phyloP scores from a whole-genome alignment of 345 rosid genomes.

The Pugionium dolabratum region DNA sequence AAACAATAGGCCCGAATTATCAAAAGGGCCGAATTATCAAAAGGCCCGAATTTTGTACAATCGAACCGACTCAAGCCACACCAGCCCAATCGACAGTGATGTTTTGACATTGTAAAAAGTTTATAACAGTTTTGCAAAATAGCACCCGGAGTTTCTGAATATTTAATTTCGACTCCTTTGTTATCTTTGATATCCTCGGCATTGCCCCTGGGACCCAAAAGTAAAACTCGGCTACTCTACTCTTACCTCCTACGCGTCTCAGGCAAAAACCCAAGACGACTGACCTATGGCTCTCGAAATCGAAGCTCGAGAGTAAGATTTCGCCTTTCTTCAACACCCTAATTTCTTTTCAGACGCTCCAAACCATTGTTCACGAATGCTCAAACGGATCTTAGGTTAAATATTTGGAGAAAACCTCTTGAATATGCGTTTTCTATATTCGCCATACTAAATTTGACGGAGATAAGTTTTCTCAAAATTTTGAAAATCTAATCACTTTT shows the following conservation, averaged over 20 bases:
- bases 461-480: not conserved
- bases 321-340: not conserved
- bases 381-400: conserved; percentile 32
- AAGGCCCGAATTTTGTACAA: too few species aligned
- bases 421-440: not conserved
- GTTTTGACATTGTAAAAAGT: too few species aligned
- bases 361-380: conserved; percentile 21
- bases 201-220: not conserved
- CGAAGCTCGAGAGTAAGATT: conserved; percentile 92
- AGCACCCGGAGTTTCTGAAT: not conserved
- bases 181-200: not conserved
- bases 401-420: not conserved
- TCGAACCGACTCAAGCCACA: too few species aligned
- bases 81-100: too few species aligned
- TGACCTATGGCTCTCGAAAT: conserved; percentile 80
- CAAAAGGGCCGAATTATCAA: too few species aligned
- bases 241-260: conserved; percentile 13
- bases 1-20: too few species aligned
- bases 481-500: not conserved
- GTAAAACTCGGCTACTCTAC: conserved; percentile 9
- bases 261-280: conserved; percentile 24
- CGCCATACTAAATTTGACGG: not conserved
- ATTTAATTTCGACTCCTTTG: not conserved
- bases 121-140: too few species aligned
- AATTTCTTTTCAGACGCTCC: not conserved